These are phyloP conservation scores for Tilletiopsis washingtonensis DNA, from an alignment of 1,284 basidiomycete genomes.

Conservation along the genomic window DNA sequence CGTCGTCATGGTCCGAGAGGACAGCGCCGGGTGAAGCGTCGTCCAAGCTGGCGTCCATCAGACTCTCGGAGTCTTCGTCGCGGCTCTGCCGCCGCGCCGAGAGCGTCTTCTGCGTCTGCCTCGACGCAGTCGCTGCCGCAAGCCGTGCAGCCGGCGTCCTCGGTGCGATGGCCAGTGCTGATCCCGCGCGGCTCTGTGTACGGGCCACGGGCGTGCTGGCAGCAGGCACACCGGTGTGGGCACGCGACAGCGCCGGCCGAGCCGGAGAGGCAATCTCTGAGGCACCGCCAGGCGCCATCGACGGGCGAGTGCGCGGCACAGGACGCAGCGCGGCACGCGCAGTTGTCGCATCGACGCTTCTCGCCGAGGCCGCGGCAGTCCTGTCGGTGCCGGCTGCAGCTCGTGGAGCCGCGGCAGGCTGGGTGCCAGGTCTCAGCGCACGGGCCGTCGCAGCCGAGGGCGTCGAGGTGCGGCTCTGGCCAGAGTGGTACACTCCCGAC, in stretches of 20 bases:
- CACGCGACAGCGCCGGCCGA: slow-evolving; percentile 15
- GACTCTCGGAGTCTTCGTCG: slow-evolving; percentile 6
- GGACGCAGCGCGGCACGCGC: slow-evolving; percentile 29
- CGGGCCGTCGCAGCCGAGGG: too few relatives aligned
- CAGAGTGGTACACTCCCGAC: too few relatives aligned
- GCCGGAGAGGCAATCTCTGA: slow-evolving; percentile 12
- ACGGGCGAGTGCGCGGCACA: slow-evolving; percentile 19
- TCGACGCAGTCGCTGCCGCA: neutral
- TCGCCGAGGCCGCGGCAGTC: too few relatives aligned
- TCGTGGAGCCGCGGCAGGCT: too few relatives aligned
- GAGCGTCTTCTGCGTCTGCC: too few relatives aligned
- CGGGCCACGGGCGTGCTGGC: neutral
- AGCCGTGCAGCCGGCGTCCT: too few relatives aligned
- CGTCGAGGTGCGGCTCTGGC: too few relatives aligned
- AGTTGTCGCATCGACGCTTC: slow-evolving; percentile 11
- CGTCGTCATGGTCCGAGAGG: slow-evolving; percentile 2
- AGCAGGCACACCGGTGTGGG: too few relatives aligned
- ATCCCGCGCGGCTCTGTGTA: neutral
- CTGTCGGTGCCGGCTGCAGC: too few relatives aligned
- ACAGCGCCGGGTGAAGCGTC: neutral
- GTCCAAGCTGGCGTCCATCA: slow-evolving; percentile 2
- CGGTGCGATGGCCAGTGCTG: too few relatives aligned
- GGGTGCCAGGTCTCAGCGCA: too few relatives aligned
- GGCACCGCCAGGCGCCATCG: slow-evolving; percentile 20
- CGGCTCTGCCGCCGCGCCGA: neutral